Evolutionary conservation across 2,329 filamentous ascomycete genomes (phyloP), one percentile per base, ranked within the genome.

Genomic region (Fusarium drepaniforme): DNA sequence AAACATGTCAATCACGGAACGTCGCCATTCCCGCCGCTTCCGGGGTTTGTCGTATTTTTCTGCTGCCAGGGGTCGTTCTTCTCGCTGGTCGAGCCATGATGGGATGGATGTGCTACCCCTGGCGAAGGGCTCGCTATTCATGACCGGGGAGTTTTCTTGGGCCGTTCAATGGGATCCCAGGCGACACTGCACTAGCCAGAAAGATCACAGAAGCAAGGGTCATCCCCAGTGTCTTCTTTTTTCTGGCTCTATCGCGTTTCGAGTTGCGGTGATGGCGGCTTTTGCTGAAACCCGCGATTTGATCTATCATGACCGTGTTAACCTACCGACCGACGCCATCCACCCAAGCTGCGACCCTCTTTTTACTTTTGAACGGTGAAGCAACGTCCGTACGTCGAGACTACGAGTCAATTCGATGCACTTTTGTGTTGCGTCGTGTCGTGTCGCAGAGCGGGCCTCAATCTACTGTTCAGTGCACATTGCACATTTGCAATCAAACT

Each of bases 181-280:
- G 49, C 28, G 28, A 33, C 49, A 30, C 49, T 33, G 21, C 49
- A 30, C 49, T 56, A 56, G 18, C 49, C 49, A 21, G 12, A 53
- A 53, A 30, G 25, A 53, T 53, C 49, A 49, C 56, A 53, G 56
- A 42, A 63, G 38, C 33, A 53, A 65, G 63, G 67, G 68, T 62
- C 67, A 18, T 5, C 40, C 35, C 33, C 67, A 66, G 59, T 57
- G 57, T 49, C 51, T 72, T 65, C 76, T 68, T 70, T 70, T 70
- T 75, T 72, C 61, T 68, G 38, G 68, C 67, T 57, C 42, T 69
- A 60, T 70, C 40, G 49, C 59, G 77, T 79, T 79, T 79, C 75
- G 76, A 75, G 66, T 79, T 79, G 64, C 76, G 77, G 77, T 73
- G 73, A 59, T 60, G 28, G 51, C 62, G 68, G 61, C n/a, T 51